Conservation (phyloP, 805 yeast species). For the Maudiozyma bulderi region DNA sequence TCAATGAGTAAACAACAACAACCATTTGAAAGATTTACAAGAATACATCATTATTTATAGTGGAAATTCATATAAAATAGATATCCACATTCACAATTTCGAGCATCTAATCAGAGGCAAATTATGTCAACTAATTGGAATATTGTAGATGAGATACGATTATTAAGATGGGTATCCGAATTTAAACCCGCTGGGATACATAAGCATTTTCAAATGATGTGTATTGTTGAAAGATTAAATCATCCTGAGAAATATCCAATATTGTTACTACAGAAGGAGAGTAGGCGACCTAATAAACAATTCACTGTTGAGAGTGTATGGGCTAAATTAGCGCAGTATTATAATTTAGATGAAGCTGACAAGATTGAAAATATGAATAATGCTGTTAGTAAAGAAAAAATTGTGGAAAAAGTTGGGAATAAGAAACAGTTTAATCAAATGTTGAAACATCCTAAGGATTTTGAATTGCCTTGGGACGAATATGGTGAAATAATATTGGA, state of each 20-base stretch:
- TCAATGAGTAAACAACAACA: no score
- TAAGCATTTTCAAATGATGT: slow-evolving; percentile 35
- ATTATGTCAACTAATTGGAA: slow-evolving; percentile 38
- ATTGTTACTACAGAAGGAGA: slow-evolving; percentile 24
- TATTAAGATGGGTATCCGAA: slow-evolving; percentile 53
- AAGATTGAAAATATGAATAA: slow-evolving; percentile 35
- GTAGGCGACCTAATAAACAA: slow-evolving; percentile 10
- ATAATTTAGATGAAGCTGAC: slow-evolving; percentile 51
- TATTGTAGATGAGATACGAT: slow-evolving; percentile 49
- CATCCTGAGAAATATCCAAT: slow-evolving; percentile 34
- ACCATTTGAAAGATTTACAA: no score
- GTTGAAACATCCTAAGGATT: slow-evolving; percentile 18
- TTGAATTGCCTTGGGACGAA: slow-evolving; percentile 36
- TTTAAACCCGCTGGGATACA: slow-evolving; percentile 58
- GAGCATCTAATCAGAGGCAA: neutral
- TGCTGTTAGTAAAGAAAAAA: neutral
- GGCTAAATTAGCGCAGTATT: slow-evolving; percentile 44
- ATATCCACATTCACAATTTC: neutral
- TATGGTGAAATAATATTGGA: slow-evolving; percentile 35
- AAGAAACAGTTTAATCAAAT: neutral
- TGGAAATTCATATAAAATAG: no score
- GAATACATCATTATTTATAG: no score
- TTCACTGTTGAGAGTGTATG: slow-evolving; percentile 46
- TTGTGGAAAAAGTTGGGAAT: neutral
- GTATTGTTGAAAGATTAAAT: slow-evolving; percentile 28